Evolutionary conservation across 495 filamentous ascomycete genomes (phyloP), one percentile per base, ranked within the genome.

Genomic region (Penicillium paradoxum): DNA sequence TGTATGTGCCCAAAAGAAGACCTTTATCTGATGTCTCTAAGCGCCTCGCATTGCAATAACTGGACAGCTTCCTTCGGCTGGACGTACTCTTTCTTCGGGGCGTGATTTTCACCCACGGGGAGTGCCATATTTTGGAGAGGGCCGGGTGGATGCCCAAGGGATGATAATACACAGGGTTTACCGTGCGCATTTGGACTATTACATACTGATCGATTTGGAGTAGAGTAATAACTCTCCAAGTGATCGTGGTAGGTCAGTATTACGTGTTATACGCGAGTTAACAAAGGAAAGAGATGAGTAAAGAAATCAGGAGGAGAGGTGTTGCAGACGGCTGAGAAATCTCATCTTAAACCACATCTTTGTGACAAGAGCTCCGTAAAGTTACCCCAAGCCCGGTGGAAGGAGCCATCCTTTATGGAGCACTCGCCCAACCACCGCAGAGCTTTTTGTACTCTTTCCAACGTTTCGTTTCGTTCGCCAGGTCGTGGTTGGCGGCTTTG

Each of bases 341-440:
- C 19, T 48, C 32, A 48, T 48, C 33, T 17, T 36, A 32, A 17
- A 36, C 40, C 42, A 30, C 6, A 27, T 39, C 46, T 33, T 39
- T 49, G 34, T 29, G 46, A 49, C 22, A 49, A 38, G 24, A 49
- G 46, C n/a, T 49, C 33, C 15, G 46, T 38, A 6, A 49, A 49
- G 46, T 37, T 49, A 18, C 10, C 6, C 46, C 21, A 39, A 29
- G 46, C 46, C 13, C 46, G 46, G 10, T 49, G 4, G 22, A n/a
- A 49, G 4, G 46, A 36, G n/a, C n/a, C 17, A 38, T 49, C 46
- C n/a, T 15, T 49, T 14, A 15, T 30, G 36, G 46, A 49, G 6
- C 32, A 49, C 33, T 29, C 33, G 18, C 9, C 25, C 33, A 49
- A 29, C 46, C 46, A 49, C 13, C 34, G 32, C 5, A 49, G 33